Conservation (phyloP, 352 stramenopile species). For the Phytopythium chamaehyphon region DNA sequence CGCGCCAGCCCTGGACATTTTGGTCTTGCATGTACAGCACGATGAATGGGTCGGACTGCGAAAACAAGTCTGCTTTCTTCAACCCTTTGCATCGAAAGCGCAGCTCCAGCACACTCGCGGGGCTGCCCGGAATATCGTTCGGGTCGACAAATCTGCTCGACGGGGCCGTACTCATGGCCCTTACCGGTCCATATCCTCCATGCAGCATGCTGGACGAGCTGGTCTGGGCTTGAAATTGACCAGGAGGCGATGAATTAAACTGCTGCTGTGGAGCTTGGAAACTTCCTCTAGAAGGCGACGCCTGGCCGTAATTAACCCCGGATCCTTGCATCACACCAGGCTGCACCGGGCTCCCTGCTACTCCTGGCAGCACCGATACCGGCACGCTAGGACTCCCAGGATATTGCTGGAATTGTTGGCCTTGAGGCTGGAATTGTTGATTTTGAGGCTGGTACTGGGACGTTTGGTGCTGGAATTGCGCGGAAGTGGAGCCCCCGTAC, state of each 20-base stretch:
- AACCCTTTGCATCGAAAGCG: conserved; percentile 63
- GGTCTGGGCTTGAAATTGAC: conserved; percentile 9
- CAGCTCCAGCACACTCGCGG: conserved; percentile 64
- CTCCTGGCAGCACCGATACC: conserved; percentile 15
- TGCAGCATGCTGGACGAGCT: conserved; percentile 19
- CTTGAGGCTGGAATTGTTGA: neutral
- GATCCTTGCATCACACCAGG: neutral
- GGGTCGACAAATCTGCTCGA: conserved; percentile 11
- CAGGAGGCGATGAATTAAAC: neutral
- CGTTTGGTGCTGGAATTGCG: conserved; percentile 16
- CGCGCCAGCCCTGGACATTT: conserved; percentile 38
- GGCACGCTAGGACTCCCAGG: conserved; percentile 6
- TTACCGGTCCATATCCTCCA: conserved; percentile 42
- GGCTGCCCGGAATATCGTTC: conserved; percentile 14
- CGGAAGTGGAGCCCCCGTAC: conserved; percentile 1
- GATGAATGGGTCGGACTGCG: conserved; percentile 71
- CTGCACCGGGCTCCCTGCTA: conserved; percentile 9
- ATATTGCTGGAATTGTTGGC: conserved; percentile 10
- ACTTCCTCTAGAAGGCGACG: conserved; percentile 4
- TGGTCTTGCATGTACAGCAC: conserved; percentile 68
- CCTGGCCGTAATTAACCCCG: neutral
- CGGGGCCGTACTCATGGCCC: conserved; percentile 14
- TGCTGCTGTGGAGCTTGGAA: conserved; percentile 4
- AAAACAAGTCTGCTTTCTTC: conserved; percentile 70
- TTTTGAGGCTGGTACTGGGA: conserved; percentile 7